Conservation (phyloP, 257 asterid species). For the Forsythia viridissima region DNA sequence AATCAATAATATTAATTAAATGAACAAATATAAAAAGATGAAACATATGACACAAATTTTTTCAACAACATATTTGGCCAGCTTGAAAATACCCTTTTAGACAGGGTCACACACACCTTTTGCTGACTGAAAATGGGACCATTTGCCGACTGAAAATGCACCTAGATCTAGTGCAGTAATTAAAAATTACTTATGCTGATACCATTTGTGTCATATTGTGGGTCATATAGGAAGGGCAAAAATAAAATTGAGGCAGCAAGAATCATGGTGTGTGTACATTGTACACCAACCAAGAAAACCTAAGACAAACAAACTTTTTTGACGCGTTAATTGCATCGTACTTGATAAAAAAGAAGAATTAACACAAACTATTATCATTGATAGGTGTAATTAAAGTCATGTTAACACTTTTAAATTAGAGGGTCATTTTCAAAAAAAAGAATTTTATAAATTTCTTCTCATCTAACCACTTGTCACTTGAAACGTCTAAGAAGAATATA, state of each 20-base stretch:
- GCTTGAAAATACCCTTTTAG: too few species aligned
- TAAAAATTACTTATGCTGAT: neutral
- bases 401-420: too few species aligned
- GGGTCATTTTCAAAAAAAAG: too few species aligned
- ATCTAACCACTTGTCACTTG: neutral
- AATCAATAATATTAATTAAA: too few species aligned
- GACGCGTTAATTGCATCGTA: neutral
- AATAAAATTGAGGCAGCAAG: neutral
- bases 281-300: neutral
- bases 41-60: too few species aligned
- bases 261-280: neutral
- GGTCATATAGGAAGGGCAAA: neutral
- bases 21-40: too few species aligned
- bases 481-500: neutral
- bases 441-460: too few species aligned
- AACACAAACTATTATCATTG: neutral
- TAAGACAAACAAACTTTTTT: neutral
- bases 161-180: neutral
- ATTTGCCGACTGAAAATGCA: neutral
- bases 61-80: too few species aligned
- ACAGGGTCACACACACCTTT: too few species aligned
- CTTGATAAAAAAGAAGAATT: neutral
- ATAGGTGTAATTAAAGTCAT: neutral
- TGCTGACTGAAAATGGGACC: neutral
- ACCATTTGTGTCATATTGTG: neutral